Evolutionary conservation across 2,329 filamentous ascomycete genomes (phyloP).

Genomic region (Pleochaeta shiraiana): DNA sequence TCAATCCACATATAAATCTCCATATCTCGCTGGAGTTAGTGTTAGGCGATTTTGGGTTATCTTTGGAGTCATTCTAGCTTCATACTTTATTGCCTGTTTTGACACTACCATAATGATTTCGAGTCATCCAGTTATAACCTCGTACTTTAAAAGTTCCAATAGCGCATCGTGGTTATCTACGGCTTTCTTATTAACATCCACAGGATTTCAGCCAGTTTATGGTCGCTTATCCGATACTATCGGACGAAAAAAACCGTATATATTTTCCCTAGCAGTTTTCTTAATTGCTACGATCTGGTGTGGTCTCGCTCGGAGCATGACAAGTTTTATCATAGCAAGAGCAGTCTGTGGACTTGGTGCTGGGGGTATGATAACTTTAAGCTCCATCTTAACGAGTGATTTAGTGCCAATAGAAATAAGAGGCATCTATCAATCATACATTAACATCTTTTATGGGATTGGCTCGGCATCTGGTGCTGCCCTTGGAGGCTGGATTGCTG

Average conservation of each 20-base stretch:
- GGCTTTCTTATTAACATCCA: slow-evolving; percentile 54
- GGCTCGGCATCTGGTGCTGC: slow-evolving; percentile 40
- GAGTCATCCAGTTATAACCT: slow-evolving; percentile 61
- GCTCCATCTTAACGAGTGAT: slow-evolving; percentile 49
- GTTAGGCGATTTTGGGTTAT: slow-evolving; percentile 36
- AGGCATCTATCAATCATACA: slow-evolving; percentile 50
- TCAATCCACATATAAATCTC: slow-evolving; percentile 11
- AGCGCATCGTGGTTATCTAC: slow-evolving; percentile 68
- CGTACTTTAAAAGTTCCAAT: slow-evolving; percentile 57
- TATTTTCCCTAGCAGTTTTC: slow-evolving; percentile 41
- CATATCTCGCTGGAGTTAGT: slow-evolving; percentile 23
- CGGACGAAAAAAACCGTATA: slow-evolving; percentile 43
- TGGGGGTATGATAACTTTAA: slow-evolving; percentile 46
- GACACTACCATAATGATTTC: slow-evolving; percentile 68
- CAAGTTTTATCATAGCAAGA: slow-evolving; percentile 47
- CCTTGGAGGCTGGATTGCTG: slow-evolving; percentile 46
- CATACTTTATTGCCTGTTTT: slow-evolving; percentile 39
- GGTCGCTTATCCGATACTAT: slow-evolving; percentile 54
- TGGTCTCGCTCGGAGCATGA: slow-evolving; percentile 40
- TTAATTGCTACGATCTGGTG: slow-evolving; percentile 45
- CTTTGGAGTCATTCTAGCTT: slow-evolving; percentile 34
- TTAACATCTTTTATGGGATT: slow-evolving; percentile 42
- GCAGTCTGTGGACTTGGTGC: slow-evolving; percentile 53
- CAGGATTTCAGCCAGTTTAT: slow-evolving; percentile 52
- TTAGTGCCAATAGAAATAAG: slow-evolving; percentile 42